Evolutionary conservation across 1,284 basidiomycete species (phyloP), one percentile per base, ranked within the genome.

Genomic region (Tilletia walkeri): DNA sequence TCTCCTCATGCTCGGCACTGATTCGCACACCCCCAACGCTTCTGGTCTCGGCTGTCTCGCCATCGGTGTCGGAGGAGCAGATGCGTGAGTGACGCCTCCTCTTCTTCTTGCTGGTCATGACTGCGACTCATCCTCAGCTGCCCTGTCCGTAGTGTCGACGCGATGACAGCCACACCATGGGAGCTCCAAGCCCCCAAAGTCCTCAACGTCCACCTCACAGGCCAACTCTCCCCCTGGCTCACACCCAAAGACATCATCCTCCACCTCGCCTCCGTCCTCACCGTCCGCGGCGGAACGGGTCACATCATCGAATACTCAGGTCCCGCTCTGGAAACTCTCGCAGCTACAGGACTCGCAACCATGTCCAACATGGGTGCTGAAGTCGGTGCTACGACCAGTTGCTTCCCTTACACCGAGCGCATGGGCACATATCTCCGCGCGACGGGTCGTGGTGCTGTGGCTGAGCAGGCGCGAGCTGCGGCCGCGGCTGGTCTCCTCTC

Each of bases 331-430:
- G 87, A 88, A 71, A 87, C 88, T 67, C 94, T 97, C 80, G 96
- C 95, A 36, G 97, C 95, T 83, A 99, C 96, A 73, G 95, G 93
- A 87, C 78, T 97, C 67, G 94, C 95, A 0, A 98, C 94, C 4
- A 92, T 97, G 73, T 91, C 93, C 70, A 98, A 98, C 85, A 99
- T 99, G 96, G 96, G 96, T 72, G 96, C 96, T 30, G 96, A 99
- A 86, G 94, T 99, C 36, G 96, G 96, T 63, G 96, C 96, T 6
- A 99, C 96, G 2, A 98, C 96, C 0, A 95, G 94, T 1, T 94
- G 92, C 2, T 99, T 99, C 88, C 95, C 95, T 14, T 99, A 97
- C 85, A 94, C 93, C 6, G 85, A 88, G 14, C 79, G 70, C 78
- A 99, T 99, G 95, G 88, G 89, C 49, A 87, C 89, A 38, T 99